Base-by-base conservation (phyloP, 306 rosid genomes). In the Prinsepia uniflora region DNA sequence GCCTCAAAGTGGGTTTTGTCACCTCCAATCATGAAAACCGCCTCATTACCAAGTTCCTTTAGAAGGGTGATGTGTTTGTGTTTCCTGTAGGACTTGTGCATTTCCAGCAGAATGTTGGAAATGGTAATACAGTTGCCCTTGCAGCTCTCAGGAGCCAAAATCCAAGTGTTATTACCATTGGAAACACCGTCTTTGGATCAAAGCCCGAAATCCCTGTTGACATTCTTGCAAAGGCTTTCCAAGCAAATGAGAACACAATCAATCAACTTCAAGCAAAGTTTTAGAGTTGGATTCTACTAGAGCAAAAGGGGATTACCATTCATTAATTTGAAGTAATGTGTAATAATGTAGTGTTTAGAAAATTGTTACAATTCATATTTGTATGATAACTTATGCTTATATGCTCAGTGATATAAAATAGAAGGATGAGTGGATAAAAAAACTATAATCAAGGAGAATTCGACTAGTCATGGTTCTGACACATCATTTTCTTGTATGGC, bases 121-220 rank as follows among this genome's bases (percentile, higher is more conserved):
- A 43, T 70, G 0, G n/a, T n/a, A 64, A 54, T 1, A 78, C 78
- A 0, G 78, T 63, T 14, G 81, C 81, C 44, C 17, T 81, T 10
- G 78, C 84, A 13, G 81, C 78, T n/a, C 72, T 81, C 30, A 81
- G 72, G 43, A 76, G 84, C 76, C 84, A 81, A 57, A 81, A 72
- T 43, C 76, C 81, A 0, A 81, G 84, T 0, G 78, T 73, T 4
- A 70, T 81, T 57, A 55, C 73, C 5, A 12, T 81, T 41, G 67
- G 54, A 3, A 66, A 74, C 24, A 62, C 78, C 1, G 78, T 76
- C 17, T 76, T 81, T 14, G 84, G 84, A 24, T 76, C 84, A 15
- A 69, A 50, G 17, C 78, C 84, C 0, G 67, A 54, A n/a, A 71
- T 72, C 24, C 42, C 58, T 5, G 71, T 48, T 13, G 76, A 76